These are phyloP conservation scores for Hypholoma fasciculare DNA, from an alignment of 768 basidiomycete genomes.

Conservation along the genomic window DNA sequence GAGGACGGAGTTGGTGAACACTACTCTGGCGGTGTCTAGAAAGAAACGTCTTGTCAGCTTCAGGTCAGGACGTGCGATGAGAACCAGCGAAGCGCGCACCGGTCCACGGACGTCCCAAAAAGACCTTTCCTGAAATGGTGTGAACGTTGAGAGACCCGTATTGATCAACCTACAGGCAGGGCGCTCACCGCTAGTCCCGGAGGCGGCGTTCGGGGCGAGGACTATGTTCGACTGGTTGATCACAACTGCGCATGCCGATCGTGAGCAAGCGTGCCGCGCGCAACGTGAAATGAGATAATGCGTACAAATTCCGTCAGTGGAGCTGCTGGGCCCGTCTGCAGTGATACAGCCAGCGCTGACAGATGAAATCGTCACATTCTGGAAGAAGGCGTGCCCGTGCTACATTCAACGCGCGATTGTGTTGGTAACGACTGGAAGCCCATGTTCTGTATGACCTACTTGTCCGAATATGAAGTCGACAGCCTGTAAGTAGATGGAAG, in stretches of 20 bases:
- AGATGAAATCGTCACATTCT: slow-evolving; percentile 5
- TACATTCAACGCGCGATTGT: not conserved
- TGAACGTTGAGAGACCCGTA: not conserved
- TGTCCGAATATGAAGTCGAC: slow-evolving; percentile 12
- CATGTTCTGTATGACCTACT: not conserved
- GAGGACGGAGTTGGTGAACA: slow-evolving; percentile 5
- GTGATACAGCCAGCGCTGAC: slow-evolving; percentile 3
- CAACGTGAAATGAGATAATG: not conserved
- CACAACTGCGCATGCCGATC: not conserved
- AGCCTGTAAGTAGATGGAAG: not conserved
- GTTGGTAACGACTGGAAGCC: not conserved
- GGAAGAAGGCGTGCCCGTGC: slow-evolving; percentile 10
- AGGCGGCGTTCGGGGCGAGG: slow-evolving; percentile 2
- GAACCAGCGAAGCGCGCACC: not conserved
- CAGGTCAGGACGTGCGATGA: no score
- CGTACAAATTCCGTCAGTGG: slow-evolving; percentile 8
- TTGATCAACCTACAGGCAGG: not conserved
- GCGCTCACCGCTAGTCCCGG: slow-evolving; percentile 5
- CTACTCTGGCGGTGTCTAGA: slow-evolving; percentile 8
- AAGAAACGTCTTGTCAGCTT: no score
- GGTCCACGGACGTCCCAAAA: slow-evolving; percentile 9
- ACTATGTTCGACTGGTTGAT: slow-evolving; percentile 9
- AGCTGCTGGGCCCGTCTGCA: slow-evolving; percentile 6
- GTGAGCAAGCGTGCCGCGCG: not conserved
- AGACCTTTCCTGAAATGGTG: not conserved